A percentile compares a stretch with the other conserved stretches of the same genome.
phyloP scores from a whole-genome alignment of 2,329 filamentous ascomycete genomes.

The Alternaria novae-zelandiae region DNA sequence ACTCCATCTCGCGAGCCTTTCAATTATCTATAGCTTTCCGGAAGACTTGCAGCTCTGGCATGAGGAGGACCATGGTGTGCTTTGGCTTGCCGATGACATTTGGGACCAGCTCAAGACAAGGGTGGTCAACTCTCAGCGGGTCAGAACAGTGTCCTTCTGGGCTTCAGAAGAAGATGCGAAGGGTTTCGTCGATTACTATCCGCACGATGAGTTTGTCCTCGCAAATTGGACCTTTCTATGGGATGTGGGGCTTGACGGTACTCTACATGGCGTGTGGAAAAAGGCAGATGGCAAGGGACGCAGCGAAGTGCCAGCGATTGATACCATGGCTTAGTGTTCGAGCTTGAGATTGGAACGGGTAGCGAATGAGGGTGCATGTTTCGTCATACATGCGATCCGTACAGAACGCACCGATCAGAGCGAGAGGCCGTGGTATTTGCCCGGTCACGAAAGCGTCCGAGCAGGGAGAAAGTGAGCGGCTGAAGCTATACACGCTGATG shows the following conservation, averaged over 20 bases:
- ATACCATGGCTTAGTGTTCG: neutral
- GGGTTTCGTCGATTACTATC: fast-evolving
- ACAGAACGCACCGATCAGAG: neutral
- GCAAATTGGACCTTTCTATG: neutral
- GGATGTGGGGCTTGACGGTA: neutral
- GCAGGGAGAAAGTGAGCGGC: neutral
- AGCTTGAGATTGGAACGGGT: neutral
- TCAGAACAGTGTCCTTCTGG: neutral
- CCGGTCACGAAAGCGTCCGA: neutral
- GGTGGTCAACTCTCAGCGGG: neutral
- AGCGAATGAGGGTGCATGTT: neutral
- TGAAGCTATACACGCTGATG: neutral
- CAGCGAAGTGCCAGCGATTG: neutral
- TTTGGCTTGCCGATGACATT: neutral
- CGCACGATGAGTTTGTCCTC: neutral
- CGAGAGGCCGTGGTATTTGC: neutral
- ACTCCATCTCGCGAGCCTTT: neutral
- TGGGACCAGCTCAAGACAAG: neutral
- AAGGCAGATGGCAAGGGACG: neutral
- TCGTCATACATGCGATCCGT: neutral
- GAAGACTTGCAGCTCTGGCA: neutral
- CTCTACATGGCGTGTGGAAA: neutral
- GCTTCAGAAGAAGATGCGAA: neutral
- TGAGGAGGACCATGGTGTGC: fast-evolving
- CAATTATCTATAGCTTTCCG: neutral